Conservation (phyloP, 768 basidiomycete genomes). For the Fomitopsis serialis region DNA sequence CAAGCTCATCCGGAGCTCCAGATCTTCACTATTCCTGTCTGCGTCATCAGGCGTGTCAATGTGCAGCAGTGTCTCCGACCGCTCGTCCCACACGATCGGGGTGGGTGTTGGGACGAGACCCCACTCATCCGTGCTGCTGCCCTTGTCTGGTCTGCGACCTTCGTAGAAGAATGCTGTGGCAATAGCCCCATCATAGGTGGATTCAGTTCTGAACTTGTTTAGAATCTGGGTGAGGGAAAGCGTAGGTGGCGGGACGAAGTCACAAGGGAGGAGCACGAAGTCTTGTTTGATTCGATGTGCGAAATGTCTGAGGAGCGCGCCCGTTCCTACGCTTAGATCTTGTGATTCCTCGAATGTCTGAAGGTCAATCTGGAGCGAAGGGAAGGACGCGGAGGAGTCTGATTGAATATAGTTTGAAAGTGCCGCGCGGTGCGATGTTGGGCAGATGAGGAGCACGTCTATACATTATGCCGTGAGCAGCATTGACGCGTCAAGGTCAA, state of each 20-base stretch:
- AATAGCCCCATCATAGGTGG: constrained; percentile 56
- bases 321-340: constrained; percentile 63
- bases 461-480: constrained; percentile 1
- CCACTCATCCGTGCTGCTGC: constrained; percentile 61
- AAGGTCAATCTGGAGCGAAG: constrained; percentile 67
- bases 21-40: constrained; percentile 64
- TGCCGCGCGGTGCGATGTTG: constrained; percentile 63
- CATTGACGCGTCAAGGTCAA: constrained; percentile 2
- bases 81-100: constrained; percentile 66
- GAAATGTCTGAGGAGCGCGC: constrained; percentile 72
- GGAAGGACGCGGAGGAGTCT: constrained; percentile 52
- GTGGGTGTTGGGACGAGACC: constrained; percentile 36
- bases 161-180: constrained; percentile 66
- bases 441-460: constrained; percentile 89
- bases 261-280: constrained; percentile 87
- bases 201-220: constrained; percentile 77
- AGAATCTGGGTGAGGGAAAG: constrained; percentile 68
- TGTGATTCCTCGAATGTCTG: constrained; percentile 76
- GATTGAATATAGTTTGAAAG: constrained; percentile 86
- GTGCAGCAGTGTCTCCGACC: constrained; percentile 61
- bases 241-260: constrained; percentile 75
- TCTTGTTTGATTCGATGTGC: constrained; percentile 72
- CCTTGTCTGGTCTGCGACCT: constrained; percentile 46
- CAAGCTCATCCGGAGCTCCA: constrained; percentile 72
- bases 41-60: constrained; percentile 66